Conservation (phyloP, 2,329 filamentous ascomycete genomes). For the Nannizziopsis arthrosporioides region DNA sequence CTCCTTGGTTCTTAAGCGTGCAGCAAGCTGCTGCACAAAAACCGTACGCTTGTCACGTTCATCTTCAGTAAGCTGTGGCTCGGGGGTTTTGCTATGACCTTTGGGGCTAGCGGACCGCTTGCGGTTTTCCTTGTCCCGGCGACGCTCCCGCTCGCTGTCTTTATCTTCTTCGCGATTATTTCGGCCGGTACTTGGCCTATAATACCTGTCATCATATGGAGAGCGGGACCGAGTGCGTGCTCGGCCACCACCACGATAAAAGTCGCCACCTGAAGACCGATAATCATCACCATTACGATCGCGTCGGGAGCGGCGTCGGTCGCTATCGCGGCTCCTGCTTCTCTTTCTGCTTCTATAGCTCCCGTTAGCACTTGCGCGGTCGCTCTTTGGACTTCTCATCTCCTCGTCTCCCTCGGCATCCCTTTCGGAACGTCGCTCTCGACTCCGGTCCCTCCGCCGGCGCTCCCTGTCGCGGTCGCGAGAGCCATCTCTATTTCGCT, state of each 20-base stretch:
- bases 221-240: constrained; percentile 62
- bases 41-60: constrained; percentile 94
- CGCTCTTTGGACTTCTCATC: constrained; percentile 58
- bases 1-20: constrained; percentile 81
- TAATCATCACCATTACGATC: constrained; percentile 47
- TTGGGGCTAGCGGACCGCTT: constrained; percentile 35
- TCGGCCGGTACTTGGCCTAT: constrained; percentile 38
- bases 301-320: constrained; percentile 60
- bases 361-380: constrained; percentile 56
- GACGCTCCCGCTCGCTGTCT: constrained; percentile 37
- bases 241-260: constrained; percentile 54
- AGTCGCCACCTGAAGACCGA: constrained; percentile 50
- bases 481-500: constrained; percentile 48
- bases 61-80: constrained; percentile 76
- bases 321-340: constrained; percentile 67
- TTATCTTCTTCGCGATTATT: constrained; percentile 40
- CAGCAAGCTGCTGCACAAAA: constrained; percentile 95
- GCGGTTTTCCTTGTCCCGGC: constrained; percentile 43
- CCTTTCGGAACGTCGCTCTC: constrained; percentile 39
- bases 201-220: constrained; percentile 49
- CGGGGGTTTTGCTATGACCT: constrained; percentile 39
- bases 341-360: constrained; percentile 69
- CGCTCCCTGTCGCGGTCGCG: constrained; percentile 46
- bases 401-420: constrained; percentile 47
- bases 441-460: constrained; percentile 50